These are phyloP conservation scores for Leccinum olivaceopallidum DNA, from an alignment of 768 basidiomycete species.

Conservation along the genomic window DNA sequence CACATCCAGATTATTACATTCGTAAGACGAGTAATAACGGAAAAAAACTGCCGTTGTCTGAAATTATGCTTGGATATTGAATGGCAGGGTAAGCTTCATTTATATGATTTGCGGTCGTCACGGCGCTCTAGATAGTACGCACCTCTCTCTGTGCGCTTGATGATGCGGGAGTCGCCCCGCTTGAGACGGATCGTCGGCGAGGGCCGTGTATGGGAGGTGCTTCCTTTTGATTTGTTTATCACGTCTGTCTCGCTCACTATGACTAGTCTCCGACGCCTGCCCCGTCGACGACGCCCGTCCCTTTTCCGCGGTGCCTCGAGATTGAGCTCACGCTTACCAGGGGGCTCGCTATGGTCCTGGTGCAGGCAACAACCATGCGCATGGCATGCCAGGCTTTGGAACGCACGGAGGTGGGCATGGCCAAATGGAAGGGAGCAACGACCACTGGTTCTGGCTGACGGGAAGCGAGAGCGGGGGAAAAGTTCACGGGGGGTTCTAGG, in stretches of 20 bases:
- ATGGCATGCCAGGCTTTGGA: constrained; percentile 20
- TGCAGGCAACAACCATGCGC: constrained; percentile 10
- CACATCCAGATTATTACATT: not conserved
- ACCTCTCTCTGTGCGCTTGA: constrained; percentile 40
- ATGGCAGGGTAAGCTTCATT: constrained; percentile 26
- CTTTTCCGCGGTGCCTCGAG: constrained; percentile 4
- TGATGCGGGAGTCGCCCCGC: constrained; percentile 40
- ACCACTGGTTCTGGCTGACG: constrained; percentile 29
- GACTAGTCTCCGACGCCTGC: constrained; percentile 17
- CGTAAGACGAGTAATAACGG: not conserved
- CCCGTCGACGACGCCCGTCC: constrained; percentile 6
- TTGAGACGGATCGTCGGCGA: constrained; percentile 50
- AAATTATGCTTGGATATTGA: constrained; percentile 26
- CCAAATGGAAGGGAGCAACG: constrained; percentile 19
- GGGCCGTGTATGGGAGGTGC: constrained; percentile 55
- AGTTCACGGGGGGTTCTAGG: constrained; percentile 2
- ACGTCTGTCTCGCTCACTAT: not conserved
- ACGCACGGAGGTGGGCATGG: constrained; percentile 16
- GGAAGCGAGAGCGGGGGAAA: constrained; percentile 13
- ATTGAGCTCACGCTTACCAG: constrained; percentile 18
- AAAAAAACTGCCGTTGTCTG: not conserved
- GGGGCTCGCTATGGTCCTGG: constrained; percentile 16
- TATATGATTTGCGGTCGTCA: constrained; percentile 86
- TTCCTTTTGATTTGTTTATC: constrained; percentile 17
- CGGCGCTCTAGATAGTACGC: constrained; percentile 88